A percentile compares a stretch with the other conserved stretches of the same genome.
phyloP scores from a whole-genome alignment of 352 stramenopile genomes.

The Phytophthora nicotianae region DNA sequence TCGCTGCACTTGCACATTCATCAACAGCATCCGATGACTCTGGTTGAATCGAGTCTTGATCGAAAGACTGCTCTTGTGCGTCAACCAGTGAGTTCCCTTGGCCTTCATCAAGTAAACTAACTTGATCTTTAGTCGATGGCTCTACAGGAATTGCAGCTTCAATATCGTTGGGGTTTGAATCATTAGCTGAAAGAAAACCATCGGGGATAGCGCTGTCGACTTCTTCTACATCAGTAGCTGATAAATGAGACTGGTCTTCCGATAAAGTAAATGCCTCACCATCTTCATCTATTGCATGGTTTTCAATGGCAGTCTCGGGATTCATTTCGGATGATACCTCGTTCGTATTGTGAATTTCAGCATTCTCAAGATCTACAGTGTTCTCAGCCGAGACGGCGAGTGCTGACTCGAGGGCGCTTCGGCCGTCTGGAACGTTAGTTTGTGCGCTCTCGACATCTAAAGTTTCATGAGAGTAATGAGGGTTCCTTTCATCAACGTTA shows the following conservation, averaged over 20 bases:
- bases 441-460: constrained; percentile 2
- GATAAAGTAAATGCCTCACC: not conserved
- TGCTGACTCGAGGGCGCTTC: not conserved
- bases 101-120: not conserved
- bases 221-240: not conserved
- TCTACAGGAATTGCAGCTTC: not conserved
- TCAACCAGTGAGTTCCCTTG: not conserved
- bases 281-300: not conserved
- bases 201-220: not conserved
- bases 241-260: constrained; percentile 1
- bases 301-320: not conserved
- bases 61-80: not conserved
- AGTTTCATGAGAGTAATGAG: not conserved
- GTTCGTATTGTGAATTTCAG: not conserved
- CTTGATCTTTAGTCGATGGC: not conserved
- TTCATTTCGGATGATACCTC: not conserved
- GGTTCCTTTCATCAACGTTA: not conserved
- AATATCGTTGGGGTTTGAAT: not conserved
- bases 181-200: not conserved
- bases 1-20: not conserved
- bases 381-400: no score
- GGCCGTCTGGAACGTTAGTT: not conserved
- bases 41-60: constrained; percentile 5
- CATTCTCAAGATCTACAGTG: no score
- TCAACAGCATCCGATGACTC: not conserved